Conservation (phyloP, 2,329 filamentous ascomycete genomes). For the Trichoderma sp. region DNA sequence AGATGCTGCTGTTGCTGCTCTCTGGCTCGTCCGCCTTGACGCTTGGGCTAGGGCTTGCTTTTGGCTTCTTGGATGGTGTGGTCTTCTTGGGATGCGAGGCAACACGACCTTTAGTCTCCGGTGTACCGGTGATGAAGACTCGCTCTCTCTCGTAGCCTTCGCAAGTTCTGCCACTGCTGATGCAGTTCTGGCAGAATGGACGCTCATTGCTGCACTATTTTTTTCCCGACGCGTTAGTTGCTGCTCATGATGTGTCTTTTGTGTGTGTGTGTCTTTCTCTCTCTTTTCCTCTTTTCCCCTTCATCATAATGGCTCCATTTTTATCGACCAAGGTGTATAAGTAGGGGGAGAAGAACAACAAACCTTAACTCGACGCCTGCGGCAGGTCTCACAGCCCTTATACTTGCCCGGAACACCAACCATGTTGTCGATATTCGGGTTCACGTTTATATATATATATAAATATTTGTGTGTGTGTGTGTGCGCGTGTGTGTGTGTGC, state of each 20-base stretch:
- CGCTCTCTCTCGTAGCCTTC: constrained; percentile 61
- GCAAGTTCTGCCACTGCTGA: constrained; percentile 54
- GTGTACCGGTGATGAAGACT: constrained; percentile 62
- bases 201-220: constrained; percentile 59
- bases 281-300: neutral
- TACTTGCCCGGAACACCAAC: constrained; percentile 62
- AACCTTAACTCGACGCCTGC: constrained; percentile 57
- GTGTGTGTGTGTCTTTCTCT: neutral
- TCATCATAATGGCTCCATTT: neutral
- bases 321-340: neutral
- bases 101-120: constrained; percentile 51
- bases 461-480: no score
- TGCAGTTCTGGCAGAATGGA: constrained; percentile 59
- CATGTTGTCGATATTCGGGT: constrained; percentile 39
- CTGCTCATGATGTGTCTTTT: neutral
- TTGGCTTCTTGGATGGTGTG: constrained; percentile 35
- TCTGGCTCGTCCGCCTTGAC: constrained; percentile 26
- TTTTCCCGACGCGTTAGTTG: neutral
- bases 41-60: constrained; percentile 21
- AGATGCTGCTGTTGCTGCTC: constrained; percentile 12
- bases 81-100: constrained; percentile 52
- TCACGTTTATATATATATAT: neutral
- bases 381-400: constrained; percentile 62
- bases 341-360: neutral
- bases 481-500: neutral